Evolutionary conservation across 73 alveolate species (phyloP).

Genomic region (Paramecium octaurelia): DNA sequence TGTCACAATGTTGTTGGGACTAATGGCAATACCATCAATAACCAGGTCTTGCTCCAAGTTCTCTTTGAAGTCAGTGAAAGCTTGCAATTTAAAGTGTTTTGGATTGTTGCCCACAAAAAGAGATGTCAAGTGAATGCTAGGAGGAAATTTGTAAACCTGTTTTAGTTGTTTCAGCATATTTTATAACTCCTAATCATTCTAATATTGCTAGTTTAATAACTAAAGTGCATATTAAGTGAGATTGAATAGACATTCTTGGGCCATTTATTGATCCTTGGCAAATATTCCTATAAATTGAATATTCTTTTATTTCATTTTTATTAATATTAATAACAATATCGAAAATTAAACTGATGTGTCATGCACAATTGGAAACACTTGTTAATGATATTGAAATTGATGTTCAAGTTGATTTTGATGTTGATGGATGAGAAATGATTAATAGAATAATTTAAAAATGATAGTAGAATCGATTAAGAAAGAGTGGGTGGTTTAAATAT

Average conservation of each 20-base stretch:
- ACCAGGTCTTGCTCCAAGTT: not conserved
- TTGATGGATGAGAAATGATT: not conserved
- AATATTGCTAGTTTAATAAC: not conserved
- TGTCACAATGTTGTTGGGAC: conserved; percentile 15
- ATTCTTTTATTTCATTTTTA: not conserved
- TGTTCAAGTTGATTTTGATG: too few species aligned
- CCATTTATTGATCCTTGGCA: conserved; percentile 1
- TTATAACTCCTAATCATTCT: not conserved
- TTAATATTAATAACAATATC: too few species aligned
- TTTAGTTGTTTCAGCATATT: not conserved
- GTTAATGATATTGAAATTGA: too few species aligned
- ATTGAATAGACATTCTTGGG: not conserved
- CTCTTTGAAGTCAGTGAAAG: not conserved
- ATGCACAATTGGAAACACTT: too few species aligned
- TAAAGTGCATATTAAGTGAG: not conserved
- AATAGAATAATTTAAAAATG: not conserved
- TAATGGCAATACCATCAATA: not conserved
- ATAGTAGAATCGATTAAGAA: not conserved
- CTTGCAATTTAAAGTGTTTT: not conserved
- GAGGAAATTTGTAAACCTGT: not conserved
- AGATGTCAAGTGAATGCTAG: not conserved
- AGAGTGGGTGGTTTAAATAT: not conserved
- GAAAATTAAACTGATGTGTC: too few species aligned
- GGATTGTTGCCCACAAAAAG: not conserved
- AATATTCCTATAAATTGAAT: conserved; percentile 2